These are phyloP conservation scores for Solanum acaule DNA, from an alignment of 257 asterid genomes.

Conservation along the genomic window DNA sequence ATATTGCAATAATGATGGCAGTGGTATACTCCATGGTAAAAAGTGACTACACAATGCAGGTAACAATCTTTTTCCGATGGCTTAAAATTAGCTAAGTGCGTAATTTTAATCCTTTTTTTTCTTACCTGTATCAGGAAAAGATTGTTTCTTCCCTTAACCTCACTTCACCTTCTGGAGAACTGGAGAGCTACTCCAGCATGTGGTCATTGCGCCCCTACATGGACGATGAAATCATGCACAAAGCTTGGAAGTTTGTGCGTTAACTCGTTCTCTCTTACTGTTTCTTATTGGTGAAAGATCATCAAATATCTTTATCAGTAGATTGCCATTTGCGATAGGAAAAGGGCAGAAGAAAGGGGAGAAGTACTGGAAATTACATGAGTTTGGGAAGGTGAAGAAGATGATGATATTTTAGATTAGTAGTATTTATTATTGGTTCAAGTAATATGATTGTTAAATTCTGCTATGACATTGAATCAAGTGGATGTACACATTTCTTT, in stretches of 20 bases:
- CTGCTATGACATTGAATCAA: not conserved
- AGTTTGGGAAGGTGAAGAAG: not conserved
- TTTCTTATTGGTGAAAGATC: not conserved
- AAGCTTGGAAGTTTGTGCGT: slow-evolving; percentile 53
- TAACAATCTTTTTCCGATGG: not conserved
- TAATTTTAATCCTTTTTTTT: not conserved
- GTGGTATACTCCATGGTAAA: slow-evolving; percentile 53
- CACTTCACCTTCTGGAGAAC: slow-evolving; percentile 54
- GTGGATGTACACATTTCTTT: not conserved
- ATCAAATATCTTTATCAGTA: not conserved
- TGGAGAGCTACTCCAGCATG: slow-evolving; percentile 77
- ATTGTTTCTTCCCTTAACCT: slow-evolving; percentile 52
- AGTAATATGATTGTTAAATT: not conserved
- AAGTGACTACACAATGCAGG: slow-evolving; percentile 87
- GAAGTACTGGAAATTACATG: not conserved
- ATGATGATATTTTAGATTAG: not conserved
- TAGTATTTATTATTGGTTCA: not conserved
- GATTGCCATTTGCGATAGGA: not conserved
- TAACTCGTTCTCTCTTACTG: not conserved
- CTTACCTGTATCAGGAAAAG: slow-evolving; percentile 28
- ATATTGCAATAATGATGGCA: slow-evolving; percentile 61
- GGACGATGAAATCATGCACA: slow-evolving; percentile 54
- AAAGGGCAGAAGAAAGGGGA: not conserved
- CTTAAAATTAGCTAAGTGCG: not conserved
- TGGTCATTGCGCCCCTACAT: slow-evolving; percentile 79